phyloP scores from a whole-genome alignment of 371 early-diverging fungal species.

The Thermomucor indicae-seudaticae region DNA sequence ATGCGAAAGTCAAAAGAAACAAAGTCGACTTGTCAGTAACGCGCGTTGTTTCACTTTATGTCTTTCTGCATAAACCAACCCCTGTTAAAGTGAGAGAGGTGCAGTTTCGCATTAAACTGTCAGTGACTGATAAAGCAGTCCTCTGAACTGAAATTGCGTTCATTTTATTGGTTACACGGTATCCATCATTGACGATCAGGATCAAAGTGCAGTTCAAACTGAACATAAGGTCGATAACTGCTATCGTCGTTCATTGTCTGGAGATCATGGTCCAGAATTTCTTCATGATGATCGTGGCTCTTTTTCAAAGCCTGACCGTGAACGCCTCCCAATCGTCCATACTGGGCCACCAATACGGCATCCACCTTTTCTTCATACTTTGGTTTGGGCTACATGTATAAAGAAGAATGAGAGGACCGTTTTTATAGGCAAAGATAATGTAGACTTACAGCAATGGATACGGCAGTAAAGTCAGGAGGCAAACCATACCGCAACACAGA shows the following conservation, averaged over 20 bases:
- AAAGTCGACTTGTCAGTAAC: too few relatives aligned
- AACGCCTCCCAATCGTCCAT: slow-evolving; percentile 61
- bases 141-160: too few relatives aligned
- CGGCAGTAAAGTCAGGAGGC: slow-evolving; percentile 91
- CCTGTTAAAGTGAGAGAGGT: too few relatives aligned
- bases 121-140: too few relatives aligned
- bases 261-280: slow-evolving; percentile 74
- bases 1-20: too few relatives aligned
- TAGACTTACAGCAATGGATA: slow-evolving; percentile 63
- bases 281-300: slow-evolving; percentile 51
- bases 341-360: slow-evolving; percentile 64
- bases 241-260: slow-evolving; percentile 76
- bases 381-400: slow-evolving; percentile 56
- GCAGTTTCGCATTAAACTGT: too few relatives aligned
- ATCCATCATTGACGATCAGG: too few relatives aligned
- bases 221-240: slow-evolving; percentile 89
- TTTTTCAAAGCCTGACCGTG: slow-evolving; percentile 31
- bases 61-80: too few relatives aligned
- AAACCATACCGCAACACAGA: slow-evolving; percentile 96
- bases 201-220: slow-evolving; percentile 70
- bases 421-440: neutral
- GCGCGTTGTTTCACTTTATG: too few relatives aligned
- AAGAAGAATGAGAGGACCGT: neutral
- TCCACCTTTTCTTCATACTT: slow-evolving; percentile 77
- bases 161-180: too few relatives aligned